Base-by-base conservation (phyloP, 2,329 filamentous ascomycete species). In the Cordyceps farinosa region DNA sequence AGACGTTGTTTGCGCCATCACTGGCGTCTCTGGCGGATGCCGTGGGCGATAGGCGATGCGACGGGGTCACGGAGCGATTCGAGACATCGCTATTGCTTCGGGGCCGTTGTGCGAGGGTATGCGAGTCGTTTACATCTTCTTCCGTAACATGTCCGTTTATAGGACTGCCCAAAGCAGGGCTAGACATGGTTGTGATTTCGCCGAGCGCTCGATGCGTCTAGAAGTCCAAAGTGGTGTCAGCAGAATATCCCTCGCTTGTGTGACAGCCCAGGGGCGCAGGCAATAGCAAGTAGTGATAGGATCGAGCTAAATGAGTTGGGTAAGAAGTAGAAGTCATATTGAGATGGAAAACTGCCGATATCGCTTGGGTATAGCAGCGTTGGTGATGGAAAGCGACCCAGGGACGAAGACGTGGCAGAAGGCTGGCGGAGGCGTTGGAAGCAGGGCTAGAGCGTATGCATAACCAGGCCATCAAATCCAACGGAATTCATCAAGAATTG, bases 61-160 rank as follows among this genome's bases (percentile, higher is more conserved):
- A 79, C 70, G 80, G 78, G 67, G 79, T 82, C 70, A 89, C 85
- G 72, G 85, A 84, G 69, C 85, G 80, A 71, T 96, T 90, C 70
- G 90, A 92, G 65, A 90, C 82, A 69, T 92, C 90, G 81, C 87
- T 91, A 70, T 92, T 90, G 77, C 67, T 70, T 63, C 60, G 68
- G 55, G 65, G 67, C 52, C 67, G 69, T 55, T 75, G 76, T 65
- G 76, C 75, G 67, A 77, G 74, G 56, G 76, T 70, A 65, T 73
- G 71, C 62, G 76, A 74, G 61, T 72, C 73, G 64, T 72, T 76
- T 68, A 81, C 77, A 69, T 81, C 79, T 67, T 80, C 76, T 69
- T 85, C 82, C 73, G 85, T 84, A 70, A 80, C 73, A 76, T 88
- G 84, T 73, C 89, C 89, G 77, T 92, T 90, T 71, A 84, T 81